Evolutionary conservation across 179 eudicot genomes (phyloP), one percentile per base, ranked within the genome.

Genomic region (Amaranthus tricolor): DNA sequence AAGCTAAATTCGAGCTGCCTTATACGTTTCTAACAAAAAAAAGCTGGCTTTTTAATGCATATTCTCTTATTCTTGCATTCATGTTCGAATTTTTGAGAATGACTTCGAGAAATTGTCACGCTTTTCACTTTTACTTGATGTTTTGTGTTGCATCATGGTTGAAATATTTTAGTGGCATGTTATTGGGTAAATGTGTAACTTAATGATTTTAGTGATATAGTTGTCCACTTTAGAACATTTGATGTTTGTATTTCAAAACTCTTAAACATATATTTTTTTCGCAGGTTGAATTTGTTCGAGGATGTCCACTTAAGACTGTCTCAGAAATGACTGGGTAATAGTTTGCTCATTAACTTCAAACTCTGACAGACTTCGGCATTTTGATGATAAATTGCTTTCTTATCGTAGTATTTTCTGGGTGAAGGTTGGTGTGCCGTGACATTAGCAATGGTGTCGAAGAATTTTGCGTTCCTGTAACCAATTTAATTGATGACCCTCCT

Each of bases 351-450:
- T 24, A 13, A n/a, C 55, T 8, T 60, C 17, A 15, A 43, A 43
- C 45, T 70, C 8, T 13, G 9, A 57, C 68, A 43, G 5, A 12
- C 5, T 2, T 7, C 21, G 49, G 2, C 10, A 44, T 51, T 69
- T 55, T 15, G 16, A 24, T 5, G 44, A 31, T 31, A 69, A 69
- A 4, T 2, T 19, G 48, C 71, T 47, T 48, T 55, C 76, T 72
- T 73, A 72, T 9, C 17, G 31, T 11, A 31, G 31, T 62, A 31
- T 24, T 17, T 68, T 81, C n/a, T n/a, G 81, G 67, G 40, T 67
- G 72, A 75, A 84, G 86, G 80, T 70, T 84, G 86, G 75, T 84
- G 20, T 78, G 78, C 70, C 47, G n/a, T 66, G 87, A 84, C 79
- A 69, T 84, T 52, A 78, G 80, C 62, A 77, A 82, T 59, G 87